Conservation (phyloP, 1,284 basidiomycete species). For the Ceratorhiza oryzae-sativae region DNA sequence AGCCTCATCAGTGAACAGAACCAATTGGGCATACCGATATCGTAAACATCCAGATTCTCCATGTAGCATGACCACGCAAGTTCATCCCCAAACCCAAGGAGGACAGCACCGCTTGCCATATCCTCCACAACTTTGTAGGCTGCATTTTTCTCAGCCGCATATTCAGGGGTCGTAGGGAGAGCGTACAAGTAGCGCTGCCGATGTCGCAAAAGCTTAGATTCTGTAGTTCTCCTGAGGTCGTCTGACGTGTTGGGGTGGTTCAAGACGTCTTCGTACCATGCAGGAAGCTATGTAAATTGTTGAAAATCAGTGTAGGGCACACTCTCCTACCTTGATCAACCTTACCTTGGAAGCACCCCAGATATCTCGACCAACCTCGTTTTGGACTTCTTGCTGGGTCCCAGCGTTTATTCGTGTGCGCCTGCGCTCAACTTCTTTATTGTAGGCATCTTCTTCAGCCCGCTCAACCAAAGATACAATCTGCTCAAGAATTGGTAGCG, state of each 20-base stretch:
- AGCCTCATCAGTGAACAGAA: not conserved
- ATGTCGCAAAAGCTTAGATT: constrained; percentile 72
- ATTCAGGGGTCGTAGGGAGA: constrained; percentile 56
- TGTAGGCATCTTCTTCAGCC: constrained; percentile 63
- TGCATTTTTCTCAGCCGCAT: constrained; percentile 52
- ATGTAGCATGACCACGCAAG: constrained; percentile 81
- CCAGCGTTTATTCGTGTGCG: constrained; percentile 75
- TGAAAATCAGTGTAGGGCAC: constrained; percentile 36
- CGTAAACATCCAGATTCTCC: constrained; percentile 76
- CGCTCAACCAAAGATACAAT: constrained; percentile 65
- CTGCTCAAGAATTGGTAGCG: constrained; percentile 72
- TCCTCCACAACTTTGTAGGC: constrained; percentile 71
- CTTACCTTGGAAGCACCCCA: constrained; percentile 65
- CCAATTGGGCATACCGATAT: constrained; percentile 61
- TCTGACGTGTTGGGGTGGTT: constrained; percentile 80
- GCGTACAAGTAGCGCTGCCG: constrained; percentile 66
- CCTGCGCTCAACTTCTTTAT: constrained; percentile 75
- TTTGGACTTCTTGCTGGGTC: constrained; percentile 70
- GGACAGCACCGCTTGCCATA: constrained; percentile 73
- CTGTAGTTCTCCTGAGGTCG: constrained; percentile 69
- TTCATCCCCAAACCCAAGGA: constrained; percentile 77
- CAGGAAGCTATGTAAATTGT: constrained; percentile 61
- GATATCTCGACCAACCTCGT: constrained; percentile 70
- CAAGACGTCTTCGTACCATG: constrained; percentile 74
- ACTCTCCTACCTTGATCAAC: not conserved